Percentiles rank a stretch among this genome's conserved stretches.
Conservation (phyloP, 345 rosid species). For the Lagerstroemia speciosa region DNA sequence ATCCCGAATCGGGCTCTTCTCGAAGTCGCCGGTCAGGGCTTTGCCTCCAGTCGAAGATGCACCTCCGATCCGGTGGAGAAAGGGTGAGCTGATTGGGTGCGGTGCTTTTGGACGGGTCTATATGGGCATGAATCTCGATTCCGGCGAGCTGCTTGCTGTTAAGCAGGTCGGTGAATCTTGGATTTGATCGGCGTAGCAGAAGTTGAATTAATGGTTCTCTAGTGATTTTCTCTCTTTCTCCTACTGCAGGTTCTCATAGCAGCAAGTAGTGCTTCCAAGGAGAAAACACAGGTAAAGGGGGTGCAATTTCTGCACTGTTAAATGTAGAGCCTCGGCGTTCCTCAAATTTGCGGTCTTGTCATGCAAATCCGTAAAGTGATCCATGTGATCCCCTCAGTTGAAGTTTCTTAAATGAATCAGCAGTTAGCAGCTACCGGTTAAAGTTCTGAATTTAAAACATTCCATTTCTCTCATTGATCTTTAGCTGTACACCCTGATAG, state of each 20-base stretch:
- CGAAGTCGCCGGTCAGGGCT: conserved; percentile 33
- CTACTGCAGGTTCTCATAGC: conserved; percentile 72
- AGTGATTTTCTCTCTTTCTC: conserved; percentile 7
- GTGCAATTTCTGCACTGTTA: conserved; percentile 44
- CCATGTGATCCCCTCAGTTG: neutral
- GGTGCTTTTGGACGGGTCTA: conserved; percentile 91
- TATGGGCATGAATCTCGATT: conserved; percentile 94
- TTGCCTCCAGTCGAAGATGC: conserved; percentile 37
- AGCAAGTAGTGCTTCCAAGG: conserved; percentile 62
- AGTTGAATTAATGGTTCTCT: conserved; percentile 18
- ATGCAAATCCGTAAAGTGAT: neutral
- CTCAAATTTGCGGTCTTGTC: neutral
- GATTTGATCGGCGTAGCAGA: conserved; percentile 60
- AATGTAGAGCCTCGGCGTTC: neutral
- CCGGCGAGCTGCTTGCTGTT: conserved; percentile 91
- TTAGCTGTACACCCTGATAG: neutral
- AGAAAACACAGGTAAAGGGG: conserved; percentile 85
- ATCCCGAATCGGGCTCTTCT: conserved; percentile 56
- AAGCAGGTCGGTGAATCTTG: conserved; percentile 88
- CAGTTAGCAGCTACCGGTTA: too few species aligned
- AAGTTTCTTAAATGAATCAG: too few species aligned
- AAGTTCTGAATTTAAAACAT: too few species aligned
- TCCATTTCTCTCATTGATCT: neutral
- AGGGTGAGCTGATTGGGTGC: conserved; percentile 84
- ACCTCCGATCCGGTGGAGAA: conserved; percentile 71